phyloP scores from a whole-genome alignment of 2,329 filamentous ascomycete species.

The Stemphylium vesicarium region DNA sequence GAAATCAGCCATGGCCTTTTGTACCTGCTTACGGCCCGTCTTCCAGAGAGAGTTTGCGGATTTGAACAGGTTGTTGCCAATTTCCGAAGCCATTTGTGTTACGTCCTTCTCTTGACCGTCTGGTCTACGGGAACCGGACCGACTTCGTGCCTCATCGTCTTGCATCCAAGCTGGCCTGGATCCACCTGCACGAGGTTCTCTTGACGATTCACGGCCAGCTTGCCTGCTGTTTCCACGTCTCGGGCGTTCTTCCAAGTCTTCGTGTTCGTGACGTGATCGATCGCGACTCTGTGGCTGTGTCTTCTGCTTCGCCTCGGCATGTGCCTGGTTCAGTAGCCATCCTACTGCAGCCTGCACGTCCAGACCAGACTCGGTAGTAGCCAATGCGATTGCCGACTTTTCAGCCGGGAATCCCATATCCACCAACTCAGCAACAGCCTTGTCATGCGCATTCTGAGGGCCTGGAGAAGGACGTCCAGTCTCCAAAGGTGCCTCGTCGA shows the following conservation, averaged over 20 bases:
- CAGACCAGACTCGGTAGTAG: slow-evolving; percentile 76
- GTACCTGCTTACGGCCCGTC: slow-evolving; percentile 87
- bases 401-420: slow-evolving; percentile 94
- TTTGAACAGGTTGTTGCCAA: slow-evolving; percentile 86
- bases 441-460: slow-evolving; percentile 66
- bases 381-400: slow-evolving; percentile 79
- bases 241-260: slow-evolving; percentile 34
- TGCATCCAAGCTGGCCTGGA: slow-evolving; percentile 68
- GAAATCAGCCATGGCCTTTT: slow-evolving; percentile 90
- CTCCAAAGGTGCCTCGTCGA: slow-evolving; percentile 12
- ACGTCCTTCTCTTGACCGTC: slow-evolving; percentile 74
- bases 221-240: slow-evolving; percentile 32
- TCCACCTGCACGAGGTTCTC: slow-evolving; percentile 40
- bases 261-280: slow-evolving; percentile 31
- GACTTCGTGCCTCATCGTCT: slow-evolving; percentile 59
- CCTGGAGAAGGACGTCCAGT: slow-evolving; percentile 26
- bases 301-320: slow-evolving; percentile 80
- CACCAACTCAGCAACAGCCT: slow-evolving; percentile 83
- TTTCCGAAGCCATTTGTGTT: slow-evolving; percentile 78
- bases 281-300: slow-evolving; percentile 49
- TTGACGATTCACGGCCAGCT: slow-evolving; percentile 44
- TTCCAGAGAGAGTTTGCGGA: slow-evolving; percentile 97
- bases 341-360: slow-evolving; percentile 88
- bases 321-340: slow-evolving; percentile 89
- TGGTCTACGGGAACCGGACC: slow-evolving; percentile 55